These are phyloP conservation scores for Arabis hirsuta DNA, from an alignment of 345 rosid species.

Conservation along the genomic window DNA sequence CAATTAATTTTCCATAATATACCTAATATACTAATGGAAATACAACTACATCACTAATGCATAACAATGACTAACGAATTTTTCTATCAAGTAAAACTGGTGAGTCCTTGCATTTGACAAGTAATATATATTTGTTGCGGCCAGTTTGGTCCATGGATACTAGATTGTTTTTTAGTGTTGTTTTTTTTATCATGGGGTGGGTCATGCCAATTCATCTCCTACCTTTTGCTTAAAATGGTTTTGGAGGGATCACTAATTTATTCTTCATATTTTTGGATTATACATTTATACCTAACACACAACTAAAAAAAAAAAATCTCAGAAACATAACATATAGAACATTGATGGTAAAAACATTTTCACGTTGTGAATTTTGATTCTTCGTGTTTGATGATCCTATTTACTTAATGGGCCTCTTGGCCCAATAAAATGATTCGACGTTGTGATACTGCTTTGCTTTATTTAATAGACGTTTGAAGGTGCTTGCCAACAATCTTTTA, in stretches of 20 bases:
- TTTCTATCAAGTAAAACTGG: background rate
- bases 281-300: background rate
- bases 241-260: conserved; percentile 37
- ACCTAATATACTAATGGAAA: background rate
- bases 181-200: conserved; percentile 28
- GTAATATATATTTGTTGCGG: conserved; percentile 2
- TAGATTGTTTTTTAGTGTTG: background rate
- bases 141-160: conserved; percentile 20
- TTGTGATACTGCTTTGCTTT: too few relatives aligned
- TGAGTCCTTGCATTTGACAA: conserved; percentile 13
- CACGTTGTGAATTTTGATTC: too few relatives aligned
- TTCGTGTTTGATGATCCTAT: too few relatives aligned
- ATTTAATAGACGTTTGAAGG: too few relatives aligned
- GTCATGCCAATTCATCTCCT: conserved; percentile 24
- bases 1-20: background rate
- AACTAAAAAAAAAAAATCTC: background rate
- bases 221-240: conserved; percentile 34
- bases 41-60: background rate
- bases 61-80: background rate
- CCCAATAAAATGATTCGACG: too few relatives aligned
- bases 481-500: too few relatives aligned
- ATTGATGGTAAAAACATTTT: too few relatives aligned
- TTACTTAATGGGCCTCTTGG: too few relatives aligned
- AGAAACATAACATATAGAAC: too few relatives aligned
- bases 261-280: conserved; percentile 10